Evolutionary conservation across 2,329 filamentous ascomycete species (phyloP), one percentile per base, ranked within the genome.

Genomic region (Cordyceps farinosa): DNA sequence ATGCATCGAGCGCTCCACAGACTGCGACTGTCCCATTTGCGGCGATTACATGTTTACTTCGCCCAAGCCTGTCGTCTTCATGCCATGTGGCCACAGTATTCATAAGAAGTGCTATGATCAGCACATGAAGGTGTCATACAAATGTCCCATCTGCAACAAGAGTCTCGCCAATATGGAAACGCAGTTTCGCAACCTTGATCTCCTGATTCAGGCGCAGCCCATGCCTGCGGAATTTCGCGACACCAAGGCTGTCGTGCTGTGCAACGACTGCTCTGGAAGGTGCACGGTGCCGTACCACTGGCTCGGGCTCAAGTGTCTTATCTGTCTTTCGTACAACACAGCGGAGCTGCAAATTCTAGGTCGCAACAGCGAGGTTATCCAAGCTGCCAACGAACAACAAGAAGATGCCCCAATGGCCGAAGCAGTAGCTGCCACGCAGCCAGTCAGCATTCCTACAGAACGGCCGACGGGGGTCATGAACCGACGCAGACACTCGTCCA

Each of bases 141-240:
- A 94, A 72, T 99, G 95, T 71, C 95, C 94, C 0, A 92, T 97
- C 55, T 99, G 95, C 82, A 96, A 90, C 78, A 96, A 95, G 76
- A 97, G 91, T 67, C 89, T 96, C n/a, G 87, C 92, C 68, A 98
- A 98, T 72, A 99, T 99, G 94, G 94, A 97, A 72, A 86, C 91
- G 44, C 90, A 96, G 69, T 99, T 98, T 79, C 88, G 92, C 55
- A 95, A 95, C 69, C 78, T 98, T 40, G 94, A 97, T 70, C 86
- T 92, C 59, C 89, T 92, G 56, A 97, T 99, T 65, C 84, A 90
- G 67, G 84, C 84, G 51, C 95, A 99, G 73, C 95, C 95, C 1
- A 98, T 99, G 92, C 95, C 95, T 0, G 78, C 82, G 6, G 90
- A 96, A 67, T 96, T 93, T 70, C 82, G 80, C 65, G 87, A 92